These are phyloP conservation scores for Penicillium flavigenum DNA, from an alignment of 495 filamentous ascomycete species.

Conservation along the genomic window DNA sequence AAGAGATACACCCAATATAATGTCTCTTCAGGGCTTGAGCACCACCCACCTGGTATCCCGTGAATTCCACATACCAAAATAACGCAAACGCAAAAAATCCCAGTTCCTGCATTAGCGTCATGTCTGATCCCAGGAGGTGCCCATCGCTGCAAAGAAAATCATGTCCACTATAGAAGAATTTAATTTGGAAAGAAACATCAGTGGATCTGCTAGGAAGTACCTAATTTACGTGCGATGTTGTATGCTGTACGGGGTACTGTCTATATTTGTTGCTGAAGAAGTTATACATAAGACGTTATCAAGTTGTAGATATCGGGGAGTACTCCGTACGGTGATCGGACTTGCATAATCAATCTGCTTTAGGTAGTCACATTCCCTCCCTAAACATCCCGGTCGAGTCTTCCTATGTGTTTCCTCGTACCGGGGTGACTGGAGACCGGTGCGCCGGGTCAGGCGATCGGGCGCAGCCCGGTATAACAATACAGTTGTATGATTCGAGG, in stretches of 20 bases:
- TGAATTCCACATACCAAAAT: background rate
- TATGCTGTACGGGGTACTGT: background rate
- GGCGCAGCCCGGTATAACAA: constrained; percentile 4
- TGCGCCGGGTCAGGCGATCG: constrained; percentile 14
- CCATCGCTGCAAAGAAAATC: constrained; percentile 23
- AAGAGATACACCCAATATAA: background rate
- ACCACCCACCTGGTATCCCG: background rate
- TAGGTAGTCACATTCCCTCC: background rate
- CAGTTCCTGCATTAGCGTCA: constrained; percentile 50
- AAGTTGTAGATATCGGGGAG: background rate
- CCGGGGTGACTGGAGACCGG: constrained; percentile 5
- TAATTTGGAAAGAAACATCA: background rate
- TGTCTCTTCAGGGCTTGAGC: background rate
- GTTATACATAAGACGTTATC: no score
- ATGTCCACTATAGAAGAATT: constrained; percentile 9
- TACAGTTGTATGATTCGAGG: background rate
- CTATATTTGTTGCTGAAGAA: no score
- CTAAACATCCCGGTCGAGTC: background rate
- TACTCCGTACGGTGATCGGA: background rate
- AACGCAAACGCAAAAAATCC: constrained; percentile 6
- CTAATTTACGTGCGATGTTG: background rate
- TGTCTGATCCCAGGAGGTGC: constrained; percentile 21
- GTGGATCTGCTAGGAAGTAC: background rate
- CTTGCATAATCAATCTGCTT: constrained; percentile 6
- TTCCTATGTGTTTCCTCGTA: constrained; percentile 5